Conservation (phyloP, 176 grass and related monocot species). For the Phyllostachys edulis region DNA sequence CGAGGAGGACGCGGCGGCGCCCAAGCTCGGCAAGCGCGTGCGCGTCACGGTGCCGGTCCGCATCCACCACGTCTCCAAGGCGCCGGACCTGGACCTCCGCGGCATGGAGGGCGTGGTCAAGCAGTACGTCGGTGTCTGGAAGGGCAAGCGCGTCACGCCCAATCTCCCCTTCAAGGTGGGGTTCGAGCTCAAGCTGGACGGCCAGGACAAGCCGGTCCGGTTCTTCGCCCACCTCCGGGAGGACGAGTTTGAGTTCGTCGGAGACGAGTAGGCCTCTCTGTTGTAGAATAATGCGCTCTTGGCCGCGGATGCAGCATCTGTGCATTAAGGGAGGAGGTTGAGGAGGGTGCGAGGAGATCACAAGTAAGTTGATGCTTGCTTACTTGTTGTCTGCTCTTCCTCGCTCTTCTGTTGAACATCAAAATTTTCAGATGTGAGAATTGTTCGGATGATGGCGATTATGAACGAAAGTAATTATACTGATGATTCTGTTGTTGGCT, state of each 20-base stretch:
- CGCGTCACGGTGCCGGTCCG: slow-evolving; percentile 67
- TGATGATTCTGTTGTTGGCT: background rate
- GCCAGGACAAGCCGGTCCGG: slow-evolving; percentile 60
- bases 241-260: slow-evolving; percentile 84
- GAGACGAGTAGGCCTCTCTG: slow-evolving; percentile 32
- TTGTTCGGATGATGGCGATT: slow-evolving; percentile 14
- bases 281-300: slow-evolving; percentile 32
- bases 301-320: slow-evolving; percentile 1
- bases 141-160: slow-evolving; percentile 77
- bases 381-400: slow-evolving; percentile 13
- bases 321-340: slow-evolving; percentile 34
- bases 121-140: slow-evolving; percentile 75
- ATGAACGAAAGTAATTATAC: slow-evolving; percentile 26
- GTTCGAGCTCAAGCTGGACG: slow-evolving; percentile 58
- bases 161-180: slow-evolving; percentile 84
- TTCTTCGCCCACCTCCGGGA: slow-evolving; percentile 85
- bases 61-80: slow-evolving; percentile 83
- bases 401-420: slow-evolving; percentile 32
- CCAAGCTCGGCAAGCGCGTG: slow-evolving; percentile 75
- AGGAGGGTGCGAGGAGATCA: slow-evolving; percentile 3
- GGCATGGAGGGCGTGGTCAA: slow-evolving; percentile 84
- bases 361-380: slow-evolving; percentile 46
- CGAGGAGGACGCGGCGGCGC: slow-evolving; percentile 55
- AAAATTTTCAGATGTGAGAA: slow-evolving; percentile 39
- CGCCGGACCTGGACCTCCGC: slow-evolving; percentile 66